Percentiles rank a stretch among this genome's conserved stretches.
Evolutionary conservation across 2,329 filamentous ascomycete genomes (phyloP).

Genomic region (Aspergillus hiratsukae): DNA sequence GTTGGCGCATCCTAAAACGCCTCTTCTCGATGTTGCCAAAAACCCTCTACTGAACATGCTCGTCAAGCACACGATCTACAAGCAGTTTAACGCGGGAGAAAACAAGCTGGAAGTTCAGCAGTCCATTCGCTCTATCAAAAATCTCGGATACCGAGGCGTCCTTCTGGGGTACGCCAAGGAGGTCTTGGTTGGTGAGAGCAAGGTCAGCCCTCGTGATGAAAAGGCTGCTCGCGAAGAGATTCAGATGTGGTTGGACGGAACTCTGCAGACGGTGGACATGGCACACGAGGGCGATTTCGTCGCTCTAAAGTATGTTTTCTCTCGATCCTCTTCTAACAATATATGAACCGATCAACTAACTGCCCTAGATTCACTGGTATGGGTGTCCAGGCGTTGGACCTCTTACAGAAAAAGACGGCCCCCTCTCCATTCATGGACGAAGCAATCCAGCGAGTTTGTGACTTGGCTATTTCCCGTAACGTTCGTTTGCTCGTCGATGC

Average conservation of each 20-base stretch:
- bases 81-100: conserved; percentile 55
- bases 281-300: conserved; percentile 49
- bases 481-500: conserved; percentile 51
- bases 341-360: conserved; percentile 3
- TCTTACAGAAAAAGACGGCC: conserved; percentile 35
- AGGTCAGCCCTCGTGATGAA: conserved; percentile 25
- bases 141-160: conserved; percentile 50
- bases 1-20: conserved; percentile 44
- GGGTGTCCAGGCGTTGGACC: conserved; percentile 39
- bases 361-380: conserved; percentile 45
- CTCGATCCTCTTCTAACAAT: background rate
- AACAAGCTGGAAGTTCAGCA: conserved; percentile 45
- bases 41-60: conserved; percentile 45
- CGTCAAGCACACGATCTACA: conserved; percentile 48
- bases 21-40: conserved; percentile 45
- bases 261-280: conserved; percentile 51
- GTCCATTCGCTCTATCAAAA: conserved; percentile 44
- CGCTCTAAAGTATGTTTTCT: conserved; percentile 45
- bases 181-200: conserved; percentile 46
- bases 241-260: conserved; percentile 49
- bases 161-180: conserved; percentile 53
- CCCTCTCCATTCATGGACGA: conserved; percentile 40
- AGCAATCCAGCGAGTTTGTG: conserved; percentile 43
- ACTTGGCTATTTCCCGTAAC: conserved; percentile 38
- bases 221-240: conserved; percentile 32